Conservation (phyloP, 2,329 filamentous ascomycete genomes). For the Ceratocystis cubensis region DNA sequence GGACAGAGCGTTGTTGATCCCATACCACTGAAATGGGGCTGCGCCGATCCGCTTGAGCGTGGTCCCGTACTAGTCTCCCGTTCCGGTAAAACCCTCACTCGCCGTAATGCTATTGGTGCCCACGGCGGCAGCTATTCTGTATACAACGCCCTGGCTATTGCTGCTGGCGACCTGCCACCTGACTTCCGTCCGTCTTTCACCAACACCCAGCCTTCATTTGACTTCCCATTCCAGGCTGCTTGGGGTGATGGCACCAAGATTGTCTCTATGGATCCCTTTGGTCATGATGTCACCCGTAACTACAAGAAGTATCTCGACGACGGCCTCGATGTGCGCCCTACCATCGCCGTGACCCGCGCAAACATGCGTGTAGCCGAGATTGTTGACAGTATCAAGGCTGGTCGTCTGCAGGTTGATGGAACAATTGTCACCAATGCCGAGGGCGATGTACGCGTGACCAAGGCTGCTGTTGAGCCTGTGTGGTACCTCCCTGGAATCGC, state of each 20-base stretch:
- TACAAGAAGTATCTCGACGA: constrained; percentile 15
- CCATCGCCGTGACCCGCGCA: constrained; percentile 81
- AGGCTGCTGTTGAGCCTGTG: constrained; percentile 90
- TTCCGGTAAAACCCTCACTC: constrained; percentile 22
- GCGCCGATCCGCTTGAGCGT: constrained; percentile 21
- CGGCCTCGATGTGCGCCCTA: constrained; percentile 57
- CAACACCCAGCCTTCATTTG: constrained; percentile 79
- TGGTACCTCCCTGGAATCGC: constrained; percentile 83
- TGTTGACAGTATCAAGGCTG: constrained; percentile 70
- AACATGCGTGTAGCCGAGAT: constrained; percentile 93
- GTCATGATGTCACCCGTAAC: constrained; percentile 42
- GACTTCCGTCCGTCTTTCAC: constrained; percentile 51
- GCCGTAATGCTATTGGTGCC: constrained; percentile 24
- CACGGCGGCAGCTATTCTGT: constrained; percentile 83
- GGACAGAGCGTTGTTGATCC: constrained; percentile 25
- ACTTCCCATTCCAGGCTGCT: constrained; percentile 77
- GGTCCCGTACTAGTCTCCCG: constrained; percentile 24
- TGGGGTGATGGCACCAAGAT: constrained; percentile 91
- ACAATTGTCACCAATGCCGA: constrained; percentile 77
- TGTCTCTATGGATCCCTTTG: constrained; percentile 91
- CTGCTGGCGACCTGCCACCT: constrained; percentile 72
- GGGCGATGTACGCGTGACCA: constrained; percentile 86
- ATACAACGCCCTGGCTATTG: constrained; percentile 86
- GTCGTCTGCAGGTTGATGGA: constrained; percentile 65
- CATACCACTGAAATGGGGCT: constrained; percentile 23